Evolutionary conservation across 192 early-diverging fungal species (phyloP).

Genomic region (Coemansia sp.): DNA sequence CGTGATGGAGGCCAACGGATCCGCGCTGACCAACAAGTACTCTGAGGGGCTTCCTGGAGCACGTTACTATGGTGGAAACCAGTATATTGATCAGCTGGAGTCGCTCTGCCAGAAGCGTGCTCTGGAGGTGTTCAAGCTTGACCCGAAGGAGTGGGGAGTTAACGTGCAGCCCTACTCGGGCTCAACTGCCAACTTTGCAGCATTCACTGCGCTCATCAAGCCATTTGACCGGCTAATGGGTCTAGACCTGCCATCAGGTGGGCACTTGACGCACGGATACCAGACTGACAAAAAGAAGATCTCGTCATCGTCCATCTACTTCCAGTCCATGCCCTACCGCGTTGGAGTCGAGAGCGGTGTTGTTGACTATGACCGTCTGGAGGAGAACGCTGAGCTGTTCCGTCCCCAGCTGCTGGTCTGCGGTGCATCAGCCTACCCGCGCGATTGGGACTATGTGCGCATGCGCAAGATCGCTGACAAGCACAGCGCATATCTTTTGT

Average conservation of each 20-base stretch:
- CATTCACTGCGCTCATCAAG: conserved; percentile 89
- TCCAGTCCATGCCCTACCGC: conserved; percentile 98
- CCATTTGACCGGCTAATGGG: conserved; percentile 99
- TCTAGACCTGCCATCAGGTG: conserved; percentile 98
- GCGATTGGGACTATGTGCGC: conserved; percentile 97
- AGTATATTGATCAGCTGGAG: conserved; percentile 95
- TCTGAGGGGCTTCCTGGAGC: conserved; percentile 99
- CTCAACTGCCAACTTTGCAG: conserved; percentile 98
- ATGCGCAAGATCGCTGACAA: conserved; percentile 96
- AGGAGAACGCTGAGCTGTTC: conserved; percentile 91
- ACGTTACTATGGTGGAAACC: conserved; percentile 99
- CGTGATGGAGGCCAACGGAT: conserved; percentile 99
- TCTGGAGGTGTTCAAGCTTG: conserved; percentile 87
- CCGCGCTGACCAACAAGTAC: conserved; percentile 99
- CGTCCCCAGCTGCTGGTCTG: conserved; percentile 98
- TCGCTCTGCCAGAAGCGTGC: conserved; percentile 95
- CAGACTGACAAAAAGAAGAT: conserved; percentile 99
- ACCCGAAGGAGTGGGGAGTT: conserved; percentile 93
- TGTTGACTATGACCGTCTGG: conserved; percentile 93
- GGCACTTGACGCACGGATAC: conserved; percentile 99
- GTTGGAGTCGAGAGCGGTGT: conserved; percentile 83
- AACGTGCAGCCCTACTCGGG: conserved; percentile 99
- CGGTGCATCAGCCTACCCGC: conserved; percentile 97
- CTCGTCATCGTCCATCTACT: conserved; percentile 99
- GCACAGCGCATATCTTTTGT: conserved; percentile 94